Evolutionary conservation across 2,329 filamentous ascomycete genomes (phyloP).

Genomic region (Arthrobotrys entomopaga): DNA sequence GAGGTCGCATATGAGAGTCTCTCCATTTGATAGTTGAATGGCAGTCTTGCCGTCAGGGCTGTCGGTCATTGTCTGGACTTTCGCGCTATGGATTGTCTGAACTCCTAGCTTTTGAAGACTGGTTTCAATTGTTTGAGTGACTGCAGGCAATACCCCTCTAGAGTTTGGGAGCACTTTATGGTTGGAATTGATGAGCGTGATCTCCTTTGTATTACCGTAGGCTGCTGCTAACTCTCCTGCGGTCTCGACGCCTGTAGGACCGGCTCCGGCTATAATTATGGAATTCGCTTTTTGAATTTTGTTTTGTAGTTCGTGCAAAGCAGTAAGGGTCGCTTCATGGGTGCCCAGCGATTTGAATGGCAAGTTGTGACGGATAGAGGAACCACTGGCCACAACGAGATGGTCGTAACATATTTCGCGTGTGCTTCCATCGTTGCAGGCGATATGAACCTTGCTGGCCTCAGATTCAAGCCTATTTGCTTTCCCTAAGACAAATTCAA

Average conservation of each 20-base stretch:
- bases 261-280: slow-evolving; percentile 61
- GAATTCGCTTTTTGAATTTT: slow-evolving; percentile 57
- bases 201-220: slow-evolving; percentile 50
- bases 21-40: slow-evolving; percentile 49
- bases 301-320: slow-evolving; percentile 55
- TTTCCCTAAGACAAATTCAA: slow-evolving; percentile 68
- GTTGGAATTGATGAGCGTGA: slow-evolving; percentile 43
- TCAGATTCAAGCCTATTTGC: slow-evolving; percentile 64
- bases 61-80: slow-evolving; percentile 27
- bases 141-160: slow-evolving; percentile 18
- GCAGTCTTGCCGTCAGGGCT: slow-evolving; percentile 26
- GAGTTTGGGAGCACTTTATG: slow-evolving; percentile 24
- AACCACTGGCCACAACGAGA: slow-evolving; percentile 57
- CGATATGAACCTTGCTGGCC: slow-evolving; percentile 62
- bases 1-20: slow-evolving; percentile 38
- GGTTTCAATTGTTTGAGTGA: slow-evolving; percentile 42
- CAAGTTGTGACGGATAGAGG: slow-evolving; percentile 59
- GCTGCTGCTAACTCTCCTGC: slow-evolving; percentile 60
- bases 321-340: slow-evolving; percentile 53
- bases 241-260: slow-evolving; percentile 61
- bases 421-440: slow-evolving; percentile 14
- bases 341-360: slow-evolving; percentile 57
- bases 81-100: slow-evolving; percentile 40
- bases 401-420: slow-evolving; percentile 56
- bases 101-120: slow-evolving; percentile 53